Evolutionary conservation across 208 protist genomes (phyloP).

Genomic region (Sergeia podlipaevii): DNA sequence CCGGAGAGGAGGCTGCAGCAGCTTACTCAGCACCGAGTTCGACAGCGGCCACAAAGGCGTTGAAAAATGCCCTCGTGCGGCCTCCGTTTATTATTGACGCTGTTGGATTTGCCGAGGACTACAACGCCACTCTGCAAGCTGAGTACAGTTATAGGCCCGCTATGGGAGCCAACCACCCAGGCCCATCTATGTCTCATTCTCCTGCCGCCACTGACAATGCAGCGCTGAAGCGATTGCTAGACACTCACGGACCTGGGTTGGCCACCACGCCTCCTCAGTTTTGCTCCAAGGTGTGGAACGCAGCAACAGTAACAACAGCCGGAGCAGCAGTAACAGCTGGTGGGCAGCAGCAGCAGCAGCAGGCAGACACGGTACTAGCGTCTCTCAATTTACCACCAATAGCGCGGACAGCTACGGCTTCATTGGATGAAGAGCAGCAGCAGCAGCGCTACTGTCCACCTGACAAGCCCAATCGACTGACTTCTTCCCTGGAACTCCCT

Average conservation of each 20-base stretch:
- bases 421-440: too few species aligned
- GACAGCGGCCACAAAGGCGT: not conserved
- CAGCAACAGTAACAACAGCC: conserved; percentile 1
- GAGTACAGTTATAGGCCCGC: conserved; percentile 75
- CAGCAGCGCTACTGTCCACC: too few species aligned
- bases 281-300: conserved; percentile 5
- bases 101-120: conserved; percentile 52
- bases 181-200: conserved; percentile 18
- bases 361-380: too few species aligned
- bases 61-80: not conserved
- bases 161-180: conserved; percentile 3
- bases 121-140: conserved; percentile 65
- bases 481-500: too few species aligned
- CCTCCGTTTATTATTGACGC: conserved; percentile 73
- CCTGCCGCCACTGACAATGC: conserved; percentile 15
- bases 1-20: conserved; percentile 6
- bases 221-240: conserved; percentile 18
- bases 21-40: conserved; percentile 1
- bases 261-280: conserved; percentile 21
- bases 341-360: too few species aligned
- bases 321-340: too few species aligned
- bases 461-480: too few species aligned
- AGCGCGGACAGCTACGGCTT: too few species aligned
- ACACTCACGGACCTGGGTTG: conserved; percentile 33
- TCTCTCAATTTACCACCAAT: too few species aligned